Evolutionary conservation across 1,284 basidiomycete genomes (phyloP), one percentile per base, ranked within the genome.

Genomic region (Marasmius fiardii): DNA sequence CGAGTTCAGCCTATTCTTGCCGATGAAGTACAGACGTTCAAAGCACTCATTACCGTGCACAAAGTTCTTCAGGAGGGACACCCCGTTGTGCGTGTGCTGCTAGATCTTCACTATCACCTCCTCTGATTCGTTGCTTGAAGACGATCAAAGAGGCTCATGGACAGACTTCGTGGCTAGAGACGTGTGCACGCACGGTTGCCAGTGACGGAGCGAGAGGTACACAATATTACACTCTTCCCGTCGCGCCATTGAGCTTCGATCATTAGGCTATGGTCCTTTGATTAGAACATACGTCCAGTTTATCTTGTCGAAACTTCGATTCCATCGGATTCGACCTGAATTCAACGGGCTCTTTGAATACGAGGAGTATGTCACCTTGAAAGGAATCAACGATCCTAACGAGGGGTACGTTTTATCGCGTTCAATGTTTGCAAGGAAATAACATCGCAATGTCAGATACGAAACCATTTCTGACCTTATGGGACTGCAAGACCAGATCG

Each of bases 311-410:
- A 98, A 98, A 71, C 83, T 98, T 44, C 83, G 93, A 48, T 98
- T 97, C 74, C 95, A 98, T 71, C 88, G 93, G 28, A 78, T 95
- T 48, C 86, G 95, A 64, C 90, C 92, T 1, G 95, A 97, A 70
- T 98, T 98, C 74, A 97, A 97, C 71, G 95, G 95, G 23, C 75
- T 97, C 16, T 97, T 97, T 67, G 95, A 98, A 72, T 98, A 98
- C 64, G 94, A 97, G 67, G 95, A 98, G 73, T 98, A 98, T 70
- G 86, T 98, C 63, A 93, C 92, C 21, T 76, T 98, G 64, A 95
- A 96, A 71, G 93, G 93, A 45, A 96, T 98, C 61, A 93, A 97
- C 69, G 94, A 98, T 76, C 95, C 95, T 8, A 97, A 98, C 68
- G 95, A 98, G 78, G 95, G 95, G 93, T 96, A 69, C 61, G 86